Evolutionary conservation across 768 basidiomycete genomes (phyloP), one percentile per base, ranked within the genome.

Genomic region (Leccinellum albellum): DNA sequence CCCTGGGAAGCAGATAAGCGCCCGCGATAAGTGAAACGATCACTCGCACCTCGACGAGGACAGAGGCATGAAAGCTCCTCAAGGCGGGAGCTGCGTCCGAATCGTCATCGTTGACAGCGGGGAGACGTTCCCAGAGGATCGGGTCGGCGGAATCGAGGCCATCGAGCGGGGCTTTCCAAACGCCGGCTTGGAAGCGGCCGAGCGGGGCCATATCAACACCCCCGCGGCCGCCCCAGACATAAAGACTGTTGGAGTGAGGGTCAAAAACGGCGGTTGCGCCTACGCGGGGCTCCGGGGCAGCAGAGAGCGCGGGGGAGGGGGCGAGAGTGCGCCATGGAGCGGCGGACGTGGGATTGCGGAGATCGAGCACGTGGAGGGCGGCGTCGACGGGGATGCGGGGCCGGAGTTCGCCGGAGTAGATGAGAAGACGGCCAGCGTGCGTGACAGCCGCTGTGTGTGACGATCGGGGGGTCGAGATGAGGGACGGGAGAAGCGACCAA

Each of bases 151-250:
- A 9, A 21, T 53, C 45, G 13, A 50, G 48, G 46, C 48, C 49
- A 23, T 58, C 56, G 20, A 69, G 50, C 5, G 57, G 44, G 37
- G 63, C 70, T 12, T 49, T 60, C 71, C 73, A 75, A 13, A 74
- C 23, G n/a, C 72, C 70, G 0, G 70, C 61, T 48, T 73, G 66
- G 35, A 61, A 56, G 3, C 23, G 53, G 9, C 64, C 63, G 17
- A 79, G 64, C 3, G 76, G 75, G 1, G 69, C 65, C 76, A 75
- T 74, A 24, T 72, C 70, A 15, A 66, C 61, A 2, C 76, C 79
- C 2, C 77, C 77, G 17, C 79, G 71, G 4, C 80, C 79, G 4
- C 79, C 79, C 74, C 78, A 82, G 45, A 79, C 48, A 59, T 78
- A 78, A 45, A 78, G 61, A 4, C 15, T 50, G 37, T 62, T 50